Percentiles rank a stretch among this genome's conserved stretches.
Conservation (phyloP, 1,284 basidiomycete species). For the Pascua guehoae region DNA sequence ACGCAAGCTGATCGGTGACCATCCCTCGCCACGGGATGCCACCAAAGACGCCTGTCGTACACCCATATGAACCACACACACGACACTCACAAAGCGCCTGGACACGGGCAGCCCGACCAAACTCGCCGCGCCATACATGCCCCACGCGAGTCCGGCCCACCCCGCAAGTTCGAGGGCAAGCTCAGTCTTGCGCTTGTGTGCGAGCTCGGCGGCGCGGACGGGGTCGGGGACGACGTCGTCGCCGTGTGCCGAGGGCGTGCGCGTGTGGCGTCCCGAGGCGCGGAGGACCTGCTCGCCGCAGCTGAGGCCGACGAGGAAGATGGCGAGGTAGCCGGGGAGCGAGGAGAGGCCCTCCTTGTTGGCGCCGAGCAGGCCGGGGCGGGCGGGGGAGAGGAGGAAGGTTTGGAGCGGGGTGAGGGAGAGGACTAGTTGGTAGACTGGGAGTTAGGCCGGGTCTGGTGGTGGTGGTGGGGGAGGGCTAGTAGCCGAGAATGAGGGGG, state of each 20-base stretch:
- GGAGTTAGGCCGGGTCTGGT: too few species aligned
- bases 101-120: slow-evolving; percentile 56
- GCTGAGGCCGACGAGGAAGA: slow-evolving; percentile 82
- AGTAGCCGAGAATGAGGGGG: too few species aligned
- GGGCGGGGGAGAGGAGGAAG: slow-evolving; percentile 64
- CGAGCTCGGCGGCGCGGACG: slow-evolving; percentile 7
- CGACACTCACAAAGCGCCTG: slow-evolving; percentile 66
- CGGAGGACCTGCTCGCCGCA: slow-evolving; percentile 77
- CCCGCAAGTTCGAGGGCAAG: slow-evolving; percentile 70
- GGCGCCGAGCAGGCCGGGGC: slow-evolving; percentile 63
- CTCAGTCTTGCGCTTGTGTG: slow-evolving; percentile 60
- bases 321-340: slow-evolving; percentile 79
- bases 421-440: slow-evolving; percentile 69
- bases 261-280: slow-evolving; percentile 43
- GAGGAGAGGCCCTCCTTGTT: slow-evolving; percentile 92
- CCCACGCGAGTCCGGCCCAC: slow-evolving; percentile 77
- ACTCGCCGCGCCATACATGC: slow-evolving; percentile 53
- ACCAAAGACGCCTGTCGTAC: too few species aligned
- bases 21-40: too few species aligned
- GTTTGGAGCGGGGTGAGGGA: slow-evolving; percentile 56
- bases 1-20: background rate
- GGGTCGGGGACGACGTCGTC: slow-evolving; percentile 5
- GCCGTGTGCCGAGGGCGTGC: background rate
- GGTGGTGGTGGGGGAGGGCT: slow-evolving; percentile 55
- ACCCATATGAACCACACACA: too few species aligned